Base-by-base conservation (phyloP, 2,329 filamentous ascomycete species). In the Aspergillus sp. region DNA sequence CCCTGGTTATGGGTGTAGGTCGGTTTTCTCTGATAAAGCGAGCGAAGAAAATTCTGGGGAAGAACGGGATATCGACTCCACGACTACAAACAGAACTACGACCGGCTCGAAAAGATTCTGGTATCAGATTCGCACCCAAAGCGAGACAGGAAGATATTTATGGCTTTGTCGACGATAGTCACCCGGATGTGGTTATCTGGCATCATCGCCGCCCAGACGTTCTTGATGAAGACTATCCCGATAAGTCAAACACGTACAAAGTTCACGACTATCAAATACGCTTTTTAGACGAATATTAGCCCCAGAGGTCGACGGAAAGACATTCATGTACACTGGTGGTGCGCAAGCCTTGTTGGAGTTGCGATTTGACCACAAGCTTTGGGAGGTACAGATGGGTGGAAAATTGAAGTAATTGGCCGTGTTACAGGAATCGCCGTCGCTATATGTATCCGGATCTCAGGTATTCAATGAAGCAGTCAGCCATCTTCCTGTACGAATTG, bases 181-280 rank as follows among this genome's bases (percentile, higher is more conserved):
- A 52, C 48, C 44, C 42, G 15, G 48, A 48, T 10, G 50, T 52
- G 13, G 17, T 52, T 13, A 45, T 48, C 5, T 52, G 47, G 50
- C 22, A 44, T 13, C 7, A 47, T 20, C 41, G 45, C 5, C 45
- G 48, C 22, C 44, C 50, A 20, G 32, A 33, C 12, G 10, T 50
- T 33, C 5, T 50, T 23, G 48, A 52, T 27, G 39, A 41, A 25
- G 47, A 49, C 32, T 52, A 41, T 44, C 47, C 42, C 3, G 45
- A 52, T 44, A 45, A 37, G 33, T 15, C 33, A n/a, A 37, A 9
- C 17, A 9, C 33, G 13, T 37, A 37, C 17, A 37, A 7, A 17
- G n/a, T 15, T 37, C 9, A n/a, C n/a, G n/a, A 7, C n/a, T 37
- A 13, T 17, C 17, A 10, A 3, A 37, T 37, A 7, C 17, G 13